These are phyloP conservation scores for Fusarium concolor DNA, from an alignment of 2,329 filamentous ascomycete species.

Conservation along the genomic window DNA sequence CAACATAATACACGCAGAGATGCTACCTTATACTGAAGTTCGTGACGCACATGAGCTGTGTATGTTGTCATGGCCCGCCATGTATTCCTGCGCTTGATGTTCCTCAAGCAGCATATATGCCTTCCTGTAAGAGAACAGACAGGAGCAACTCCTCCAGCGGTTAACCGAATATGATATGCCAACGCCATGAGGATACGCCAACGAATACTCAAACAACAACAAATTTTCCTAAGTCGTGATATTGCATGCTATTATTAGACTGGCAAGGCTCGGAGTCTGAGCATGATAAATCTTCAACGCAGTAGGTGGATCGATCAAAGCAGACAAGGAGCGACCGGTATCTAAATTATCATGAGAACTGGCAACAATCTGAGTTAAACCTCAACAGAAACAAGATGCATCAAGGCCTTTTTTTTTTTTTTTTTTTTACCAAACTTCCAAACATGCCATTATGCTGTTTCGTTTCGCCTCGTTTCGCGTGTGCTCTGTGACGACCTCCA, in stretches of 20 bases:
- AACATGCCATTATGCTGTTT: neutral
- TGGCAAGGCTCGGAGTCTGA: neutral
- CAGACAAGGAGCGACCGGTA: neutral
- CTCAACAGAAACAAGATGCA: slow-evolving; percentile 4
- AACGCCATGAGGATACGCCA: neutral
- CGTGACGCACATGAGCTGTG: neutral
- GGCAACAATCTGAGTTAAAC: slow-evolving; percentile 13
- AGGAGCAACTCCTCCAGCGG: neutral
- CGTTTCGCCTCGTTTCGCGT: slow-evolving; percentile 1
- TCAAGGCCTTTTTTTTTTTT: slow-evolving; percentile 24
- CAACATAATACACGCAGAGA: too few species aligned
- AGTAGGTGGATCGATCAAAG: neutral
- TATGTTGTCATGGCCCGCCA: neutral
- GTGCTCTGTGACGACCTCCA: slow-evolving; percentile 3
- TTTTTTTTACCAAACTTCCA: slow-evolving; percentile 4
- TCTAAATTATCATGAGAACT: slow-evolving; percentile 18
- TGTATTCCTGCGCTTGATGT: neutral
- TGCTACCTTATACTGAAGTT: too few species aligned
- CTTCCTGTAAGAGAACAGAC: neutral
- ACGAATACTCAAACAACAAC: neutral
- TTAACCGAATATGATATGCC: neutral
- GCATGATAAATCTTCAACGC: neutral
- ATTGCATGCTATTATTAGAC: neutral
- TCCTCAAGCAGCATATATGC: neutral
- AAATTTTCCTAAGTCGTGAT: neutral